phyloP scores from a whole-genome alignment of 2,329 filamentous ascomycete species.

The Neocatenulostroma microsporum region DNA sequence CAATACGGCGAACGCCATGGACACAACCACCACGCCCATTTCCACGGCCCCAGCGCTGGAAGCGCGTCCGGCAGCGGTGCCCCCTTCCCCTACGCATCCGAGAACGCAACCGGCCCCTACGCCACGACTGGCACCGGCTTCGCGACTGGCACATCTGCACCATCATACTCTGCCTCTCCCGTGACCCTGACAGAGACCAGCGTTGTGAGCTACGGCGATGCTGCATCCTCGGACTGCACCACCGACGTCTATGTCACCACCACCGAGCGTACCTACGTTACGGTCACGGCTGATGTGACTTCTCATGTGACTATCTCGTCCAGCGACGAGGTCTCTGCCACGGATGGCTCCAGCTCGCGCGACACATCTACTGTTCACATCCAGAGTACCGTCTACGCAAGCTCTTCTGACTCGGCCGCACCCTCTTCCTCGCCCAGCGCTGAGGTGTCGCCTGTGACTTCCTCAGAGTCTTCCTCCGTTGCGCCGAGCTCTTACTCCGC shows the following conservation, averaged over 20 bases:
- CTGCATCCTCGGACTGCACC: slow-evolving; percentile 3
- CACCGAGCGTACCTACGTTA: slow-evolving; percentile 9
- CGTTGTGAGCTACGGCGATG: slow-evolving; percentile 1
- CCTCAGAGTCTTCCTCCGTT: not conserved
- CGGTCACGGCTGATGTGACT: slow-evolving; percentile 6
- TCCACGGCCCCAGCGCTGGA: slow-evolving; percentile 24
- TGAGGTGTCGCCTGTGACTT: slow-evolving; percentile 1
- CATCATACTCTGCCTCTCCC: slow-evolving; percentile 1
- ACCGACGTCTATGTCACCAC: slow-evolving; percentile 11
- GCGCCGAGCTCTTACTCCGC: not conserved
- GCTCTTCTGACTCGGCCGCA: slow-evolving; percentile 1
- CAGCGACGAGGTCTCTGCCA: slow-evolving; percentile 4
- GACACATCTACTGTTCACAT: slow-evolving; percentile 7
- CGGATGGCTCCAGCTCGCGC: slow-evolving; percentile 2
- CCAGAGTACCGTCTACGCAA: slow-evolving; percentile 4
- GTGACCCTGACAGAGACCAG: slow-evolving; percentile 1
- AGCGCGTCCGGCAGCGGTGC: slow-evolving; percentile 14
- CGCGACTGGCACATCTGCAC: slow-evolving; percentile 5
- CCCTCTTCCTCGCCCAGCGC: not conserved
- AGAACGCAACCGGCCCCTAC: slow-evolving; percentile 22
- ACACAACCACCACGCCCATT: slow-evolving; percentile 22
- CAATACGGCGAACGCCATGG: slow-evolving; percentile 12
- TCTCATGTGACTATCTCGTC: slow-evolving; percentile 3
- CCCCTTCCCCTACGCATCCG: slow-evolving; percentile 23
- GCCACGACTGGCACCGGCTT: slow-evolving; percentile 17